phyloP scores from a whole-genome alignment of 108 stramenopile species.

The Pseudonitzschia delicatissima region DNA sequence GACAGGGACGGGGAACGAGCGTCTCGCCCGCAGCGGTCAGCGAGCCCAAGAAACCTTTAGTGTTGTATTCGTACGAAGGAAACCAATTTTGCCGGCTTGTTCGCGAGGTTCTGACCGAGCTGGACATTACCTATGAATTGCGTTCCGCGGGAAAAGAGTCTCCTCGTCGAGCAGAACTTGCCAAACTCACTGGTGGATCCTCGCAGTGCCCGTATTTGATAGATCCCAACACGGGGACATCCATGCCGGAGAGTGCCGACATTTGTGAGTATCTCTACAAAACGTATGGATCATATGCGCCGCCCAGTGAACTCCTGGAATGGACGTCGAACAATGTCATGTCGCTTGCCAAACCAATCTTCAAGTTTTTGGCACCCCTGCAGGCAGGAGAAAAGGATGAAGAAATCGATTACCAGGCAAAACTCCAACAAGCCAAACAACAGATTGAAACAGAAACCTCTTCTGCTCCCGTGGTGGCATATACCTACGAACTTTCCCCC shows the following conservation, averaged over 20 bases:
- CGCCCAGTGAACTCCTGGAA: slow-evolving; percentile 57
- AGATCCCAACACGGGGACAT: slow-evolving; percentile 81
- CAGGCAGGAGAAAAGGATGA: slow-evolving; percentile 58
- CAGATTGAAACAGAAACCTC: slow-evolving; percentile 43
- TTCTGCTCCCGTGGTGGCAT: slow-evolving; percentile 45
- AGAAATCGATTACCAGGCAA: slow-evolving; percentile 29
- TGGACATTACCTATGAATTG: slow-evolving; percentile 81
- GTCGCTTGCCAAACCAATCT: slow-evolving; percentile 47
- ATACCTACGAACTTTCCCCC: slow-evolving; percentile 70
- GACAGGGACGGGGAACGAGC: slow-evolving; percentile 22
- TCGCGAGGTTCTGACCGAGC: slow-evolving; percentile 83
- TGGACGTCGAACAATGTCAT: slow-evolving; percentile 46
- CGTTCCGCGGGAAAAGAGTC: slow-evolving; percentile 73
- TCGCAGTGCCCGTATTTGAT: slow-evolving; percentile 84
- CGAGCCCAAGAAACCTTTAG: slow-evolving; percentile 31
- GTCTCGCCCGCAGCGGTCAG: slow-evolving; percentile 17
- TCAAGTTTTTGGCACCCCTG: slow-evolving; percentile 39
- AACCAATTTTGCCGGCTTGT: slow-evolving; percentile 88
- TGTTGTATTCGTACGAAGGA: slow-evolving; percentile 70
- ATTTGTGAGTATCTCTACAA: slow-evolving; percentile 81
- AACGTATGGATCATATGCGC: slow-evolving; percentile 70
- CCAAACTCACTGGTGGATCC: slow-evolving; percentile 56
- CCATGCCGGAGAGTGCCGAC: slow-evolving; percentile 76
- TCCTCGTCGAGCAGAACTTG: slow-evolving; percentile 70
- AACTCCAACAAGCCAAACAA: slow-evolving; percentile 32